Evolutionary conservation across 1,139 yeast species (phyloP).

Genomic region (Yueomyces sp.): DNA sequence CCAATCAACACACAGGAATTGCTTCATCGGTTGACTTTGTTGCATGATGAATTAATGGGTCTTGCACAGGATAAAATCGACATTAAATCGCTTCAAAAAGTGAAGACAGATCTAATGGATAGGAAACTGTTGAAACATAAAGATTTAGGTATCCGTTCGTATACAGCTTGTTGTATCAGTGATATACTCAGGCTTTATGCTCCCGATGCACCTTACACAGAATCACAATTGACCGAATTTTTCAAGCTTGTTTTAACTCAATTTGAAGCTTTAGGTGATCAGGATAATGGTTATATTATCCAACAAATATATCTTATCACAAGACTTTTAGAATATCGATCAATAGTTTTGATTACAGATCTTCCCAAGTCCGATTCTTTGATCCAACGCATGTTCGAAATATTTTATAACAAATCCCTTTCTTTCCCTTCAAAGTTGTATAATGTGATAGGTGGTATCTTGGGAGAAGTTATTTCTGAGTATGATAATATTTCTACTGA

Average conservation of each 20-base stretch:
- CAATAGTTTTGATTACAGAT: constrained; percentile 70
- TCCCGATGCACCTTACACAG: constrained; percentile 84
- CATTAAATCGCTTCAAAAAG: constrained; percentile 29
- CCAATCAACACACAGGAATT: constrained; percentile 52
- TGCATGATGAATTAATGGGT: constrained; percentile 50
- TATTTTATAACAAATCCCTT: constrained; percentile 44
- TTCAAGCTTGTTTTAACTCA: constrained; percentile 54
- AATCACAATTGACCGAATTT: constrained; percentile 45
- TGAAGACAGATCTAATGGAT: constrained; percentile 43
- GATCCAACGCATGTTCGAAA: constrained; percentile 43
- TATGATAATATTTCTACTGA: constrained; percentile 53
- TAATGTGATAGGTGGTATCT: constrained; percentile 51
- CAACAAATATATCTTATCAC: constrained; percentile 61
- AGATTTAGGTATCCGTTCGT: constrained; percentile 61
- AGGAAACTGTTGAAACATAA: constrained; percentile 47
- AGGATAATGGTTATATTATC: constrained; percentile 50
- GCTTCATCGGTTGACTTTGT: constrained; percentile 28
- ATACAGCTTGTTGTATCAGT: constrained; percentile 59
- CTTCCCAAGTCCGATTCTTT: constrained; percentile 49
- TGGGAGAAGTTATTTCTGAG: constrained; percentile 70
- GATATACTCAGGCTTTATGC: constrained; percentile 72
- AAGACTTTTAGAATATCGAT: constrained; percentile 62
- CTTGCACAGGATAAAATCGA: constrained; percentile 51
- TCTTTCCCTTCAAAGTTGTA: constrained; percentile 33
- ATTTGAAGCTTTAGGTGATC: constrained; percentile 43